Conservation (phyloP, 2,329 filamentous ascomycete genomes). For the Juglanconis oblonga region DNA sequence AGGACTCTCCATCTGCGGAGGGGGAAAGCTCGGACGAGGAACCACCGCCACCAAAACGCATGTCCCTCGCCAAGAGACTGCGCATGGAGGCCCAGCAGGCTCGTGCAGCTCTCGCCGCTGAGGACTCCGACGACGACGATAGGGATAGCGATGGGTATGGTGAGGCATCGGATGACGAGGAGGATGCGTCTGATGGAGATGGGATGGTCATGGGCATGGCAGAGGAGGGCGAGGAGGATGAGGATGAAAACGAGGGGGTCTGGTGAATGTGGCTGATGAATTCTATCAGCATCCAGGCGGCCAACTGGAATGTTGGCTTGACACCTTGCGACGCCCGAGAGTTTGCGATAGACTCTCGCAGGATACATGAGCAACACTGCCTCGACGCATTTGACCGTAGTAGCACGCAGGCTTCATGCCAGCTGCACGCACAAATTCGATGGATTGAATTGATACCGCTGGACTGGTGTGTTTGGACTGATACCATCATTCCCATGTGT, state of each 20-base stretch:
- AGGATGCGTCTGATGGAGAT: neutral
- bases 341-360: no score
- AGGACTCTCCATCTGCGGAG: neutral
- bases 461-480: no score
- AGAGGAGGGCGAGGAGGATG: neutral
- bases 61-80: slow-evolving; percentile 14
- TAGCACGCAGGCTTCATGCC: no score
- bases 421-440: no score
- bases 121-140: slow-evolving; percentile 4
- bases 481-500: no score
- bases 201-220: neutral
- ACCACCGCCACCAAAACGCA: slow-evolving; percentile 1
- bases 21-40: slow-evolving; percentile 10
- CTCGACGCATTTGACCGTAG: no score
- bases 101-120: neutral
- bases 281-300: neutral
- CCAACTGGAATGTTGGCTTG: no score
- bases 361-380: no score
- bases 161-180: neutral
- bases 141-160: neutral
- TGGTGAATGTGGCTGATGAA: neutral
- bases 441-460: no score
- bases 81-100: slow-evolving; percentile 6
- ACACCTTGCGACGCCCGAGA: no score
- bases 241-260: neutral